A percentile compares a stretch with the other conserved stretches of the same genome.
phyloP scores from a whole-genome alignment of 257 asterid genomes.

The Solanum arcanum region DNA sequence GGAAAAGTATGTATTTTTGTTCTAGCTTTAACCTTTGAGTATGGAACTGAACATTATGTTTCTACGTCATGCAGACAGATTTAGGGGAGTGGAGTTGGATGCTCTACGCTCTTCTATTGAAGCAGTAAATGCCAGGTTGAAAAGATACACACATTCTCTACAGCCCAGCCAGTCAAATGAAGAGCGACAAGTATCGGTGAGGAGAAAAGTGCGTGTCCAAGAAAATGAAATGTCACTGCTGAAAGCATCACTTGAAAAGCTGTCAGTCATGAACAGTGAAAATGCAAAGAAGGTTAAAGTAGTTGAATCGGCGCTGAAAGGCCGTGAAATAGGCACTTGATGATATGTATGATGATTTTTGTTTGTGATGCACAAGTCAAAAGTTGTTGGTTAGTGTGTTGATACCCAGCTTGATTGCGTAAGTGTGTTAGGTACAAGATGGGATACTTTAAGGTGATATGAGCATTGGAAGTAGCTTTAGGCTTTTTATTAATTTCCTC shows the following conservation, averaged over 20 bases:
- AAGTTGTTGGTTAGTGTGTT: background rate
- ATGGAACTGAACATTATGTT: background rate
- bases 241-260: conserved; percentile 54
- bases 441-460: too few species aligned
- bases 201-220: conserved; percentile 20
- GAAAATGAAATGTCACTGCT: conserved; percentile 54
- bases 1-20: background rate
- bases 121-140: conserved; percentile 55
- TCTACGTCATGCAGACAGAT: conserved; percentile 39
- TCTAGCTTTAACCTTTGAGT: background rate
- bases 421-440: background rate
- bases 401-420: background rate
- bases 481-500: background rate
- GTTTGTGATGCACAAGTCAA: background rate
- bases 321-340: conserved; percentile 22
- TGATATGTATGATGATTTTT: background rate
- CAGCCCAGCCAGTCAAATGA: conserved; percentile 23
- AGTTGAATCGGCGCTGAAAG: conserved; percentile 54
- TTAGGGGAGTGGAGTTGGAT: conserved; percentile 67
- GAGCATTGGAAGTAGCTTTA: background rate
- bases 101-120: conserved; percentile 67
- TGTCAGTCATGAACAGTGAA: conserved; percentile 57
- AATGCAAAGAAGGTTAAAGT: conserved; percentile 58
- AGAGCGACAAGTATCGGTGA: conserved; percentile 17
- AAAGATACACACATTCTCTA: conserved; percentile 28